Evolutionary conservation across 164 flowering plant species (phyloP).

Genomic region (Chloranthus sessilifolius): DNA sequence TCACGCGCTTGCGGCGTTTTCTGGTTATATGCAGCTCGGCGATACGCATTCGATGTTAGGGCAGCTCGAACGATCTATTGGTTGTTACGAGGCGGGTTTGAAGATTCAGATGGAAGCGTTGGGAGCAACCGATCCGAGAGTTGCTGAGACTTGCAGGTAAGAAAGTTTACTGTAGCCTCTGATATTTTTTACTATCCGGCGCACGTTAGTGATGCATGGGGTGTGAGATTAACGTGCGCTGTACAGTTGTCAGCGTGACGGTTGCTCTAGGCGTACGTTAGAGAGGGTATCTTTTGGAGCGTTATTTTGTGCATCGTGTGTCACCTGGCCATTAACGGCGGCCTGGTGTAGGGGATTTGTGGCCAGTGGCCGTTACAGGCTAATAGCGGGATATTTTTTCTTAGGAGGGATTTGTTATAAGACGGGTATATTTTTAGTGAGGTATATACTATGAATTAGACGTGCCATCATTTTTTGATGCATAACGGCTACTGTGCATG

Average conservation of each 20-base stretch:
- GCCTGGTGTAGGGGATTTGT: no score
- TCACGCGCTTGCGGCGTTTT: conserved; percentile 88
- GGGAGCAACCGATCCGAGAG: conserved; percentile 91
- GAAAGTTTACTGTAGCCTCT: conserved; percentile 1
- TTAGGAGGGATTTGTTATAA: no score
- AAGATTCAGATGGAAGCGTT: conserved; percentile 79
- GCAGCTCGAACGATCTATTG: conserved; percentile 70
- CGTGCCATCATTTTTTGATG: no score
- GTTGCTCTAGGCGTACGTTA: conserved; percentile 10
- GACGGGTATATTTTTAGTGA: no score
- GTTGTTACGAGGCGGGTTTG: conserved; percentile 67
- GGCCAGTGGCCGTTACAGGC: no score
- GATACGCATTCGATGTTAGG: conserved; percentile 96
- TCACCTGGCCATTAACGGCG: no score
- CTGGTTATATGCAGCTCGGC: conserved; percentile 96
- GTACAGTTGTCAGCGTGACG: no score
- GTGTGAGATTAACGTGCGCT: neutral
- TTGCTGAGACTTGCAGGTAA: conserved; percentile 98
- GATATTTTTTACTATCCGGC: neutral
- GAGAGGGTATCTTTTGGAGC: neutral
- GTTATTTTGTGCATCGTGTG: no score
- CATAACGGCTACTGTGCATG: no score
- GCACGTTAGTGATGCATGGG: neutral
- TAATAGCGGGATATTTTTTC: no score
- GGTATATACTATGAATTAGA: no score